Evolutionary conservation across 805 yeast genomes (phyloP).

Genomic region (Candida cerambycidarum): DNA sequence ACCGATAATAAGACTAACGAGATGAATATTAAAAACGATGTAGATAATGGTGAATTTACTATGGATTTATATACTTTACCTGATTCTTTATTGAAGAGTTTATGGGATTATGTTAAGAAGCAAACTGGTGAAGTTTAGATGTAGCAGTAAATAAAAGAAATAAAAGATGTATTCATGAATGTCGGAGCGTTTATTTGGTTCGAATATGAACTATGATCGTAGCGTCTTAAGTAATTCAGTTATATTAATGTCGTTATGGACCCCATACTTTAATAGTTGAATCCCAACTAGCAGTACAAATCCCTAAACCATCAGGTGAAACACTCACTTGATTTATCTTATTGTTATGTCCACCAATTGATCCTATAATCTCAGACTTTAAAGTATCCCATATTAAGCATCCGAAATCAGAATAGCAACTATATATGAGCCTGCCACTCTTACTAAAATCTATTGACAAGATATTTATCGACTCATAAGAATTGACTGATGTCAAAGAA

Average conservation of each 20-base stretch:
- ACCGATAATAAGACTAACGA: slow-evolving; percentile 93
- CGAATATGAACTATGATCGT: neutral
- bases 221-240: too few species aligned
- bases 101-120: slow-evolving; percentile 92
- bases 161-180: slow-evolving; percentile 4
- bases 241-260: too few species aligned
- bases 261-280: slow-evolving; percentile 66
- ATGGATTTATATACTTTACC: slow-evolving; percentile 95
- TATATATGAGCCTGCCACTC: slow-evolving; percentile 72
- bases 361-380: slow-evolving; percentile 62
- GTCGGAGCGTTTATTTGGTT: neutral
- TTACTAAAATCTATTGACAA: slow-evolving; percentile 68
- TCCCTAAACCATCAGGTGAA: slow-evolving; percentile 72
- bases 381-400: slow-evolving; percentile 78
- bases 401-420: slow-evolving; percentile 73
- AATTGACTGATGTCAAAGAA: slow-evolving; percentile 6
- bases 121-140: slow-evolving; percentile 41
- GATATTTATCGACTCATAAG: slow-evolving; percentile 46
- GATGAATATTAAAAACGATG: slow-evolving; percentile 93
- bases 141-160: too few species aligned
- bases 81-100: slow-evolving; percentile 82
- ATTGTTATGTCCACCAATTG: slow-evolving; percentile 55
- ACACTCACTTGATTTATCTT: slow-evolving; percentile 62
- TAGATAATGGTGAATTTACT: slow-evolving; percentile 95
- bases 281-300: slow-evolving; percentile 84